Base-by-base conservation (phyloP, 768 basidiomycete species). In the Tricholoma bakamatsutake region DNA sequence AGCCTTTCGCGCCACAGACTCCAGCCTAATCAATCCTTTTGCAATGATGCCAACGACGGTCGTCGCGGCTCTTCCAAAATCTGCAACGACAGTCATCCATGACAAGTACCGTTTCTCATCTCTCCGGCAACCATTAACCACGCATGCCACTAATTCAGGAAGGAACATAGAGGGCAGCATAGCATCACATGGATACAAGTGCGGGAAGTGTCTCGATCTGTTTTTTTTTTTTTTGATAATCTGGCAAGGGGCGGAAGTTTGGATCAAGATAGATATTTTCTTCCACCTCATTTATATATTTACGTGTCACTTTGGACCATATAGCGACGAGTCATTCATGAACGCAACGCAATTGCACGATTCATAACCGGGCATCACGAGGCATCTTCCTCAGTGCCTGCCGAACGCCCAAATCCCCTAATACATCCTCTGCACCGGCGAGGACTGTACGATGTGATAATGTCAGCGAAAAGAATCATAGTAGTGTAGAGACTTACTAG, bases 361-460 rank as follows among this genome's bases (percentile, higher is more conserved):
- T 21, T 54, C 67, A 76, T 39, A 76, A 60, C 18, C 73, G 64
- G 9, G 67, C 68, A 27, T 63, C 62, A 3, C 59, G 60, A 11
- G 87, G 87, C 76, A 89, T 84, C 69, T 80, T 85, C 67, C 78
- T 86, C 60, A 88, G 73, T 1, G 84, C 87, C 61, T 88, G 87
- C 3, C 87, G 76, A 43, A 88, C 87, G 24, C 88, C 88, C 30
- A 89, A 71, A 60, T 89, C 87, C 2, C 83, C 85, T 45, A 89
- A 59, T 0, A 89, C 87, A 57, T 90, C 85, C 65, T 88, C 87
- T 11, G 84, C 81, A 11, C 91, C 90, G 28, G 88, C 91, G 27
- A 92, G 80, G 64, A 92, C 79, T 74, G 43, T 10, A 57, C 24
- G 34, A 37, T 5, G 53, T 53, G 35, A 50, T n/a, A 51, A 18